Base-by-base conservation (phyloP, 2,329 filamentous ascomycete species). In the Dactylellina sp. region DNA sequence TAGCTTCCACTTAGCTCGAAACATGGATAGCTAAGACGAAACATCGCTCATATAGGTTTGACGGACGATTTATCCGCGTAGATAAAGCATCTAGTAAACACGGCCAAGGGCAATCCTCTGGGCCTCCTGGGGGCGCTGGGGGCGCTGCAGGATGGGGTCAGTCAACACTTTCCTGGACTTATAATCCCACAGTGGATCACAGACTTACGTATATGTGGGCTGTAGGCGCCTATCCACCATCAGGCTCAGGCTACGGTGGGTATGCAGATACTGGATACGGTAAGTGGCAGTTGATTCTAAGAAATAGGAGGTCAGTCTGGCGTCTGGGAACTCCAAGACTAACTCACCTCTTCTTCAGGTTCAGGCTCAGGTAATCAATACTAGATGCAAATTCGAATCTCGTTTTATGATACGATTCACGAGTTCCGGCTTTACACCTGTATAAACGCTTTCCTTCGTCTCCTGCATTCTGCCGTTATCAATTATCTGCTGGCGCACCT, bases 51-150 rank as follows among this genome's bases (percentile, higher is more conserved):
- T 68, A 65, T 78, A 96, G 93, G 79, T 97, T 97, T 82, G 93
- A 98, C 82, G 94, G 94, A 77, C 92, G 94, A 79, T 89, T 88
- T 77, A 97, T 99, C 81, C 92, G 93, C 78, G 94, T 99, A 47
- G 70, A 74, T 49, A 62, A 44, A 28, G 70, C 70, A 16, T 62
- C 70, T 40, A 74, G 61, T 77, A 94, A 97, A 32, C 55, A 46
- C 40, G 55, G 55, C 28, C 60, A 64, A 24, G 70, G 49, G 47
- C 52, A 46, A 12, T 60, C 60, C 32, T 46, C 46, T 47, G 53
- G 44, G 28, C 56, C 60, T 28, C 46, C 59, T 46, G 25, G 61
- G 42, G 52, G 50, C 25, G 39, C 70, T 66, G 28, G 61, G 42
- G 52, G 50, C 25, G 28, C 70, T 66, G 50, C 32, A 32, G 55